Percentiles rank a stretch among this genome's conserved stretches.
Conservation (phyloP, 176 grass and related monocot species). For the Oryza nivara region DNA sequence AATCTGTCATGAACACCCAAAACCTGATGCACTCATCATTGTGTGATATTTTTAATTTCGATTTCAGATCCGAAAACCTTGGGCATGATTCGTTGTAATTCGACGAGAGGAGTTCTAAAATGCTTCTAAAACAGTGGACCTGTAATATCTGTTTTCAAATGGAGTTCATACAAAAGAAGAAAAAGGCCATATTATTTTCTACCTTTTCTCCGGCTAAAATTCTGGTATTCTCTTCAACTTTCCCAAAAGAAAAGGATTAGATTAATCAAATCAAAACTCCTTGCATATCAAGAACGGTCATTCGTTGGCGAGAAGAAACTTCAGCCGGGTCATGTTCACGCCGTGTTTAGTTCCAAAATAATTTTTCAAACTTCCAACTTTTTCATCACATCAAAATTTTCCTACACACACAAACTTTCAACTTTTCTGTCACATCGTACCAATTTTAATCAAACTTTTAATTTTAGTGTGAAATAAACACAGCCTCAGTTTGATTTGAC, state of each 20-base stretch:
- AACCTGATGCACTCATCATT: slow-evolving; percentile 30
- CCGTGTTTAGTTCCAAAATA: too few species aligned
- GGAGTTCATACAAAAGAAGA: not conserved
- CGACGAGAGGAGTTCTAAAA: not conserved
- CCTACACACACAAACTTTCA: too few species aligned
- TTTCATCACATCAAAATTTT: too few species aligned
- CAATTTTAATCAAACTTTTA: too few species aligned
- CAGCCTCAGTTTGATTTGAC: not conserved
- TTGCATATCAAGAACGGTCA: not conserved
- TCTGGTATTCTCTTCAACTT: not conserved
- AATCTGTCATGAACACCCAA: not conserved
- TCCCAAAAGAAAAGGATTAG: not conserved
- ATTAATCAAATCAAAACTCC: not conserved
- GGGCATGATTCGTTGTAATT: not conserved
- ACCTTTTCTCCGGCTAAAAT: not conserved
- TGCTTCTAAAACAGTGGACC: not conserved
- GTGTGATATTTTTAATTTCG: not conserved
- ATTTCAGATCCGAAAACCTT: not conserved
- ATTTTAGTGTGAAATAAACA: too few species aligned
- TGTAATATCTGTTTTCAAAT: not conserved
- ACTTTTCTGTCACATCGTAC: too few species aligned
- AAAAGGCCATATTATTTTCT: not conserved
- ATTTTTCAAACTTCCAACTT: too few species aligned
- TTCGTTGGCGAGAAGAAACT: not conserved
- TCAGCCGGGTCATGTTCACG: not conserved